Evolutionary conservation across 2,329 filamentous ascomycete species (phyloP), one percentile per base, ranked within the genome.

Genomic region (Colletotrichum incanum): DNA sequence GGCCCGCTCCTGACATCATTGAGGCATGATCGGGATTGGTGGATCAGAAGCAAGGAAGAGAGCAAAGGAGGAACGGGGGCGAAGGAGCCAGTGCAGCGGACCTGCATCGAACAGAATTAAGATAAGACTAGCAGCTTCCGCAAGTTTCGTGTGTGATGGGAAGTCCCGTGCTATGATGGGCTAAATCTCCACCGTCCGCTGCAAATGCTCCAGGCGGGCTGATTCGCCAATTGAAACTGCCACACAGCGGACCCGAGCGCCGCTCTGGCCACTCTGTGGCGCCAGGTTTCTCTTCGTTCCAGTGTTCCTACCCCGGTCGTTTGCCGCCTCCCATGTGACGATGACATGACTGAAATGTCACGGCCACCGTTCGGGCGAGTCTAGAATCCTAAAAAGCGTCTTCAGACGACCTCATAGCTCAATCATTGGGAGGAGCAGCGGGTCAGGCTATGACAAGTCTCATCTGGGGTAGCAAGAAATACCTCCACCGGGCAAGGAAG

Each of bases 1-100:
- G 66, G 60, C 58, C 60, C 63, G 70, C 60, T 70, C 52, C 67
- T 72, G 70, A 72, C 70, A 72, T 72, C 70, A 72, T 72, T 72
- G 70, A 72, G 49, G 70, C 66, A 65, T 60, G 70, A 65, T 65
- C 45, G 47, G 49, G 67, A 65, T 65, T 54, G 60, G 65, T 65
- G 59, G 70, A 70, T 64, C 66, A 47, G 47, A 59, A 64, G 65
- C 66, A 70, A 23, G 70, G 60, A 65, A 55, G 39, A 55, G 39
- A 26, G 39, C 63, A 18, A 50, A 43, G 34, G 31, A 43, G 61
- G 43, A 59, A 55, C 58, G 18, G 61, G 55, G 67, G 58, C 16
- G 37, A 54, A 59, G 12, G 67, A 45, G 39, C 49, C 49, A 28
- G 14, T 14, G 23, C 41, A 58, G 14, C 45, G 58, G 45, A 61